Conservation (phyloP, 768 basidiomycete genomes). For the Clavulina sp. region DNA sequence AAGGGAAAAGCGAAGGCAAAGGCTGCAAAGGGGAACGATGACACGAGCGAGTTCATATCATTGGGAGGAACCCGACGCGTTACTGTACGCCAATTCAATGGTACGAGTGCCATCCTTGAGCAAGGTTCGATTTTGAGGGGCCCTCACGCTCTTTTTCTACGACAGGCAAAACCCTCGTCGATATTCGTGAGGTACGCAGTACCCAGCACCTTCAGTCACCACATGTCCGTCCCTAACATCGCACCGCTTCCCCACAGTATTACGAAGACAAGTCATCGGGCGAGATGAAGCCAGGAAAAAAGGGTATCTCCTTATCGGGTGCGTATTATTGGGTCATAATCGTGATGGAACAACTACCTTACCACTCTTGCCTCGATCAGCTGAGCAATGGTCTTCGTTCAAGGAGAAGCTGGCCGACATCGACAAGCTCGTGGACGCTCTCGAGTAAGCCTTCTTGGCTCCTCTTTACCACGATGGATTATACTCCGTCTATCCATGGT, state of each 20-base stretch:
- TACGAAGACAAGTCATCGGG: not conserved
- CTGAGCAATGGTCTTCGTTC: not conserved
- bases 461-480: no score
- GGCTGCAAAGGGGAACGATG: no score
- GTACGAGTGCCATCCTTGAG: not conserved
- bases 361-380: not conserved
- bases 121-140: not conserved
- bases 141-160: not conserved
- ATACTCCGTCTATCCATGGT: no score
- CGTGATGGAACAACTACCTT: no score
- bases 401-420: not conserved
- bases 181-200: slow-evolving; percentile 2
- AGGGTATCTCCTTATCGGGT: not conserved
- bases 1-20: no score
- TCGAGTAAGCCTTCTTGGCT: no score
- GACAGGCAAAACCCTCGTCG: not conserved
- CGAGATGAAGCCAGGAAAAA: slow-evolving; percentile 1
- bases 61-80: not conserved
- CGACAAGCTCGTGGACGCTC: not conserved
- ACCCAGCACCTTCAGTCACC: no score
- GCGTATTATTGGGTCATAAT: no score
- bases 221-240: no score
- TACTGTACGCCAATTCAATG: not conserved
- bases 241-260: not conserved
- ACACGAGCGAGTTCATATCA: no score